Conservation (phyloP, 2,329 filamentous ascomycete genomes). For the Penicillium sp. region DNA sequence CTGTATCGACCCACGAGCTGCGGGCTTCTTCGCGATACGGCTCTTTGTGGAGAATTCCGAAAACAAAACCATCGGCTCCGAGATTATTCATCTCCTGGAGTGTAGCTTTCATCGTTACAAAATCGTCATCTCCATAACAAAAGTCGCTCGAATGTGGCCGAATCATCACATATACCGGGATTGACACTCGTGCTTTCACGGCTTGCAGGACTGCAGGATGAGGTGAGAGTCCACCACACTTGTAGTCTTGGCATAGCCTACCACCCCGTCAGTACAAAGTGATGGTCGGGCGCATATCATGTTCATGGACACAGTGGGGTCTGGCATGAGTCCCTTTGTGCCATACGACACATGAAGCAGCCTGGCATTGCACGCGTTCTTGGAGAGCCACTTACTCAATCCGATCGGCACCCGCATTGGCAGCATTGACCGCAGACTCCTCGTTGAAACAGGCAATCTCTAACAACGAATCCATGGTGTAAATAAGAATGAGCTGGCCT, state of each 20-base stretch:
- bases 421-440: constrained; percentile 48
- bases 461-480: constrained; percentile 8
- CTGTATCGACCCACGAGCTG: constrained; percentile 39
- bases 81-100: constrained; percentile 39
- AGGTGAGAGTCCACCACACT: constrained; percentile 20
- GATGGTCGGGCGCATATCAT: background rate
- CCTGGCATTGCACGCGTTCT: background rate
- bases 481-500: background rate
- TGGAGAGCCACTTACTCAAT: constrained; percentile 46
- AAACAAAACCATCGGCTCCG: constrained; percentile 53
- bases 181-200: constrained; percentile 29
- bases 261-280: constrained; percentile 40
- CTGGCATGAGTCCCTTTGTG: background rate
- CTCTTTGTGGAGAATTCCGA: constrained; percentile 47
- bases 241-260: constrained; percentile 25
- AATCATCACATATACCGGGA: constrained; percentile 57
- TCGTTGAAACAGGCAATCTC: constrained; percentile 55
- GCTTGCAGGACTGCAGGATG: constrained; percentile 20
- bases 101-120: constrained; percentile 46
- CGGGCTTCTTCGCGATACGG: constrained; percentile 7
- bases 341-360: background rate
- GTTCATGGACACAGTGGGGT: background rate
- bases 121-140: constrained; percentile 45
- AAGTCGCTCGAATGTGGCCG: constrained; percentile 53
- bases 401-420: constrained; percentile 47